Evolutionary conservation across 257 asterid species (phyloP).

Genomic region (Lycium ferocissimum): DNA sequence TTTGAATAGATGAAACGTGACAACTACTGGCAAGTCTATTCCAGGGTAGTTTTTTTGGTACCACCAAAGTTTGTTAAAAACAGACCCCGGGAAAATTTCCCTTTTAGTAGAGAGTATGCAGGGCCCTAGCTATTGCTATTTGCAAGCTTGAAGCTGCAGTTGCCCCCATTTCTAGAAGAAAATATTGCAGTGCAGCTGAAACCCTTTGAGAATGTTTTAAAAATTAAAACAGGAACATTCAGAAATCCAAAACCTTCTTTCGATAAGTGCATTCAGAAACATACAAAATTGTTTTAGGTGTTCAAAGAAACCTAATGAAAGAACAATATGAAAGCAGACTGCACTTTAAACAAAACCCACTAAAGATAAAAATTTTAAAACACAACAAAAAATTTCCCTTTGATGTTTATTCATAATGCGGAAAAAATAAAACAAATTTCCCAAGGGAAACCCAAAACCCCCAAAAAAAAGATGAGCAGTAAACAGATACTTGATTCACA

Average conservation of each 20-base stretch:
- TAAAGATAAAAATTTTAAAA: too few species aligned
- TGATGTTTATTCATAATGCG: too few species aligned
- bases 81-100: constrained; percentile 41
- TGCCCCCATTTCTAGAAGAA: constrained; percentile 61
- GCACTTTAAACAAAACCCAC: too few species aligned
- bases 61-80: constrained; percentile 41
- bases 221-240: not conserved
- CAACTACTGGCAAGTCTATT: constrained; percentile 59
- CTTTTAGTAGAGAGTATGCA: constrained; percentile 52
- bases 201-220: constrained; percentile 9
- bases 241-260: not conserved
- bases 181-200: not conserved
- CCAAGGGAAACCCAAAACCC: too few species aligned
- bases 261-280: not conserved
- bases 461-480: too few species aligned
- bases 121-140: constrained; percentile 56
- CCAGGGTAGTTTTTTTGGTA: constrained; percentile 46
- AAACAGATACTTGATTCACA: too few species aligned
- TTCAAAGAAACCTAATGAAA: not conserved
- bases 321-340: not conserved
- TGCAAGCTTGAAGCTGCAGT: constrained; percentile 72
- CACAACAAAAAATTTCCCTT: too few species aligned
- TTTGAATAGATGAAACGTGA: constrained; percentile 54
- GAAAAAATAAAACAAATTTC: too few species aligned
- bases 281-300: not conserved